These are phyloP conservation scores for Cyberlindnera misumaiensis DNA, from an alignment of 805 yeast genomes.

Conservation along the genomic window DNA sequence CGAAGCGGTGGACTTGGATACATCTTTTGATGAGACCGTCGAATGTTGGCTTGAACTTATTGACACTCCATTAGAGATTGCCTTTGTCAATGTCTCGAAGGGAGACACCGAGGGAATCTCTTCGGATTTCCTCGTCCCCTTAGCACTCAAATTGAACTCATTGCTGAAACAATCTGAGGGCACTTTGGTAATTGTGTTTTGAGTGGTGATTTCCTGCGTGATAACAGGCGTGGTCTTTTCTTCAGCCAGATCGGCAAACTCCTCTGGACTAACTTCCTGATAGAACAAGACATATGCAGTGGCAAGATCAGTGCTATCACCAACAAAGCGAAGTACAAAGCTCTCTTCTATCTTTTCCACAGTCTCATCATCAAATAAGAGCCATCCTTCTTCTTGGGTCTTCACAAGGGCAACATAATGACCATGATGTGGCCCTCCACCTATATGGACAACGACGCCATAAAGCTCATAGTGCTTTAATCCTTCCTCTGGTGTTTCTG, in stretches of 20 bases:
- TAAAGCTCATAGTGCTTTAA: constrained; percentile 71
- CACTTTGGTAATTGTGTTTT: background rate
- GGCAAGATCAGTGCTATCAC: constrained; percentile 81
- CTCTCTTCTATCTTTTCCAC: constrained; percentile 83
- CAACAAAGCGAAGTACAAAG: constrained; percentile 79
- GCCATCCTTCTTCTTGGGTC: constrained; percentile 76
- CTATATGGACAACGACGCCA: constrained; percentile 88
- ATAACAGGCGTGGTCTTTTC: background rate
- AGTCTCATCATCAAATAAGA: constrained; percentile 90
- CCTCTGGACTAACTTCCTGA: constrained; percentile 44
- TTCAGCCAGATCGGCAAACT: constrained; percentile 14
- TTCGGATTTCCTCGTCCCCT: constrained; percentile 3
- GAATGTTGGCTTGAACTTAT: constrained; percentile 15
- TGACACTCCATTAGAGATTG: constrained; percentile 11
- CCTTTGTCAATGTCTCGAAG: constrained; percentile 10
- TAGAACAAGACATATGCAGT: constrained; percentile 90
- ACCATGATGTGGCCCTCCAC: constrained; percentile 97
- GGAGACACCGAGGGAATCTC: constrained; percentile 15
- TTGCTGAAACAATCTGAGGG: constrained; percentile 2
- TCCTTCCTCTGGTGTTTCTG: constrained; percentile 35
- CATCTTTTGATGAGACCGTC: constrained; percentile 12
- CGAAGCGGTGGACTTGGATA: too few relatives aligned
- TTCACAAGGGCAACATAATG: constrained; percentile 88
- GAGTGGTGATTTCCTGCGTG: background rate
- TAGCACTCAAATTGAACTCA: constrained; percentile 10